Conservation (phyloP, 768 basidiomycete species). For the Leccinum boreale region DNA sequence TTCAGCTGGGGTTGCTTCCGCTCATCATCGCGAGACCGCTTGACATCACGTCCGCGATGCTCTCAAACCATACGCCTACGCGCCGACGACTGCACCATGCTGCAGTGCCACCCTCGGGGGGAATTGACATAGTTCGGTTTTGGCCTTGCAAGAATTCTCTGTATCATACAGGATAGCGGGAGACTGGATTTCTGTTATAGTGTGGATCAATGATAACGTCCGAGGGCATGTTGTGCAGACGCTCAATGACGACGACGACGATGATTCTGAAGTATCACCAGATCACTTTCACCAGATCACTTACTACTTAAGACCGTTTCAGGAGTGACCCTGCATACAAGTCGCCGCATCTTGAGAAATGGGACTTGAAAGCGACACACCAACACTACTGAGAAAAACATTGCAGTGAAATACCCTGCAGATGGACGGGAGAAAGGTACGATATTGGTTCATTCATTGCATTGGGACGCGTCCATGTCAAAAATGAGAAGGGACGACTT, state of each 20-base stretch:
- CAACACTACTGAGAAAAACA: background rate
- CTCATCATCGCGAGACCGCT: background rate
- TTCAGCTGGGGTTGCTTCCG: background rate
- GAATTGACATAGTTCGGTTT: constrained; percentile 7
- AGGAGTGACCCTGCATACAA: too few relatives aligned
- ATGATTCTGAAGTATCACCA: background rate
- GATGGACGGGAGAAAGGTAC: background rate
- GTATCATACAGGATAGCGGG: background rate
- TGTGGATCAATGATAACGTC: constrained; percentile 1
- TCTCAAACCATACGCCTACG: constrained; percentile 5
- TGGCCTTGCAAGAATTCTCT: background rate
- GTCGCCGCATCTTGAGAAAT: background rate
- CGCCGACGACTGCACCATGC: constrained; percentile 28
- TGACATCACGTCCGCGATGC: background rate
- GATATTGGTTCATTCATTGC: background rate
- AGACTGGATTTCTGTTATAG: background rate
- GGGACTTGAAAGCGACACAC: background rate
- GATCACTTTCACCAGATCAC: background rate
- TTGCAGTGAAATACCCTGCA: background rate
- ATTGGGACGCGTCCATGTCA: background rate
- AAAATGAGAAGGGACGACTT: background rate
- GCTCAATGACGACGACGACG: background rate
- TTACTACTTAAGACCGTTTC: background rate
- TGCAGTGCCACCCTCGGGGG: constrained; percentile 27
- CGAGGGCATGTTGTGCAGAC: constrained; percentile 1